Evolutionary conservation across 805 yeast species (phyloP), one percentile per base, ranked within the genome.

Genomic region (Lipomyces mesembrius): DNA sequence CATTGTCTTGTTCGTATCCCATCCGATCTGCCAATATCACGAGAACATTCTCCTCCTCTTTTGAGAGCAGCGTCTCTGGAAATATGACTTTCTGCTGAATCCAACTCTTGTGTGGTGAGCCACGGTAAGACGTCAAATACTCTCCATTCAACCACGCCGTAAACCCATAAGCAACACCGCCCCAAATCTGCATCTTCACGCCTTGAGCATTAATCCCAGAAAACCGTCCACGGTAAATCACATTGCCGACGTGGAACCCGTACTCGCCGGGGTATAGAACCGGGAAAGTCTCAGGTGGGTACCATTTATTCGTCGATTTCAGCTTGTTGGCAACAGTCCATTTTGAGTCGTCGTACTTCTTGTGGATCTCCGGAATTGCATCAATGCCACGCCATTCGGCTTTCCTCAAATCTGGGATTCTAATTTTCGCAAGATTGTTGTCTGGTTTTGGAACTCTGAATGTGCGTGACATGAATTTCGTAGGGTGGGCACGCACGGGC

Each of bases 211-310:
- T 37, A 7, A 37, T 9, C n/a, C 66, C 69, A 7, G 46, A 8
- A 29, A 66, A 66, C 29, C 64, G 60, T 3, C 69, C 69, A 27
- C 69, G 60, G 35, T 62, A 66, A 39, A 66, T 57, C 5, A 62
- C 56, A 22, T 35, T 54, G 9, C 69, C 69, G 51, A 57, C 54
- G 49, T 62, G 67, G 60, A 59, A 66, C 22, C 69, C 69, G 27
- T 66, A 66, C 25, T 66, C 69, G n/a, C 64, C 69, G 3, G 69
- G 61, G 54, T 66, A 66, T 27, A 66, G 56, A 17, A 66, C 69
- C 12, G 69, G 69, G 27, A 51, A n/a, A 37, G 66, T 66, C 35
- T 14, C 25, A 17, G 69, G 64, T 8, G 63, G 65, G 49, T 63
- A 49, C 43, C 39, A 62, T 27, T 51, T 22, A 43, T 66, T 66